Conservation (phyloP, 1,284 basidiomycete species). For the Pulveroboletus ridleyi region DNA sequence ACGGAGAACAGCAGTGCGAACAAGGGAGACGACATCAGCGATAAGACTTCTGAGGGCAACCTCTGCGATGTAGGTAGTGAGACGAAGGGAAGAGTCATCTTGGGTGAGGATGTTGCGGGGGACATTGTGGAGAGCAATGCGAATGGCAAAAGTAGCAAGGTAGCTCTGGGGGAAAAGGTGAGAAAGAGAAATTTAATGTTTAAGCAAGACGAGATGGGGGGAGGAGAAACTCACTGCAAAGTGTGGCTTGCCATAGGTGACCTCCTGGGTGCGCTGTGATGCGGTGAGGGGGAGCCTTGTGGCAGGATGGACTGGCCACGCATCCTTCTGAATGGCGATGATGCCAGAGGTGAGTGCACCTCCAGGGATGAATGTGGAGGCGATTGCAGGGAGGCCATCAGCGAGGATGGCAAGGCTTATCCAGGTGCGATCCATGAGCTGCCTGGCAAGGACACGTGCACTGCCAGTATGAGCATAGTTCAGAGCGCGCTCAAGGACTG, state of each 20-base stretch:
- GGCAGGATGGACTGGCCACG: constrained; percentile 2
- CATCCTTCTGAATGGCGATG: not conserved
- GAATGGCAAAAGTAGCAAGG: not conserved
- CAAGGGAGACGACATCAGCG: not conserved
- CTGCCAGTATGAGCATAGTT: not conserved
- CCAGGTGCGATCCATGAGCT: not conserved
- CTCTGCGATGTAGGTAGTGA: not conserved
- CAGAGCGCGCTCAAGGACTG: not conserved
- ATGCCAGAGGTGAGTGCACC: not conserved
- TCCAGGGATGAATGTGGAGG: not conserved
- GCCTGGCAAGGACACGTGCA: not conserved
- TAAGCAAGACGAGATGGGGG: no score
- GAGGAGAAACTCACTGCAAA: constrained; percentile 2
- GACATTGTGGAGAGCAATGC: not conserved
- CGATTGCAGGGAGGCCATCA: not conserved
- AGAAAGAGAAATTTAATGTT: no score
- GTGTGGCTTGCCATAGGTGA: constrained; percentile 5
- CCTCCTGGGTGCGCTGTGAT: not conserved
- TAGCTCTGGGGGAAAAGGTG: not conserved
- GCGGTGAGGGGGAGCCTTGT: not conserved
- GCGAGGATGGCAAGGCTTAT: not conserved
- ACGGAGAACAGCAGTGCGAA: not conserved
- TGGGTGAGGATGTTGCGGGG: not conserved
- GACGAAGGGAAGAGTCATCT: not conserved
- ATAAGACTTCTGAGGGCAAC: not conserved